Evolutionary conservation across 2,329 filamentous ascomycete species (phyloP).

Genomic region (Xylaria sp.): DNA sequence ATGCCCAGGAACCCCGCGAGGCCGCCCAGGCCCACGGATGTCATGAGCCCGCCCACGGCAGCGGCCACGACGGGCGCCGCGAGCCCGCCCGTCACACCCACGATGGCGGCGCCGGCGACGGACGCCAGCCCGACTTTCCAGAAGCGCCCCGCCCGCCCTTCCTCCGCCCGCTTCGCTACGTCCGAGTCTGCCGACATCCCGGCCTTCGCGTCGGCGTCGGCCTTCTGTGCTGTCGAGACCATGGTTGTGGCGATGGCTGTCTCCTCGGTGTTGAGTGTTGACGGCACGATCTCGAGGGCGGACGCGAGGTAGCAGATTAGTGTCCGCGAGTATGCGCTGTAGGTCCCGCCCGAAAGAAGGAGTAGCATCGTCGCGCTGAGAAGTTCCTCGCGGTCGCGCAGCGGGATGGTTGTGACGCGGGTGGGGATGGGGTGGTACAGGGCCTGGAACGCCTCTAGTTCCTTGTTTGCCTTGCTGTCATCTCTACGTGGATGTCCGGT

Average conservation of each 20-base stretch:
- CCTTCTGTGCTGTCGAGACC: slow-evolving; percentile 71
- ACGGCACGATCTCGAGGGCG: slow-evolving; percentile 71
- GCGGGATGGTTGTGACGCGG: slow-evolving; percentile 66
- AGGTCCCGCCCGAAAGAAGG: slow-evolving; percentile 77
- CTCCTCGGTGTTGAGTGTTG: slow-evolving; percentile 75
- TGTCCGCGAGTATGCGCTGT: slow-evolving; percentile 77
- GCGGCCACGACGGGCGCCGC: slow-evolving; percentile 89
- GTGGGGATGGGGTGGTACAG: slow-evolving; percentile 66
- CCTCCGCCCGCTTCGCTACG: slow-evolving; percentile 76
- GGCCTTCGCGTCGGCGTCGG: slow-evolving; percentile 54
- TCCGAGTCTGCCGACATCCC: slow-evolving; percentile 81
- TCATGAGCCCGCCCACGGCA: slow-evolving; percentile 85
- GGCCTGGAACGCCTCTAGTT: slow-evolving; percentile 58
- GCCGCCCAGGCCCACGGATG: slow-evolving; percentile 84
- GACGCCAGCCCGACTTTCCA: slow-evolving; percentile 94
- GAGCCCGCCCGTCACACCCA: slow-evolving; percentile 92
- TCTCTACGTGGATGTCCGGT: not conserved
- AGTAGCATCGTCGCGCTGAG: slow-evolving; percentile 77
- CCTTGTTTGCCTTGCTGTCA: slow-evolving; percentile 8
- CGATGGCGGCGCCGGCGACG: slow-evolving; percentile 86
- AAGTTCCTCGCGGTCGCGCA: slow-evolving; percentile 69
- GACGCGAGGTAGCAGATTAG: slow-evolving; percentile 75
- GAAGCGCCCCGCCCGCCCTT: slow-evolving; percentile 75
- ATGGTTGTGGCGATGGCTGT: slow-evolving; percentile 80
- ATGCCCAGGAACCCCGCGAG: slow-evolving; percentile 88